These are phyloP conservation scores for Yamadazyma dushanensis DNA, from an alignment of 1,139 yeast genomes.

Conservation along the genomic window DNA sequence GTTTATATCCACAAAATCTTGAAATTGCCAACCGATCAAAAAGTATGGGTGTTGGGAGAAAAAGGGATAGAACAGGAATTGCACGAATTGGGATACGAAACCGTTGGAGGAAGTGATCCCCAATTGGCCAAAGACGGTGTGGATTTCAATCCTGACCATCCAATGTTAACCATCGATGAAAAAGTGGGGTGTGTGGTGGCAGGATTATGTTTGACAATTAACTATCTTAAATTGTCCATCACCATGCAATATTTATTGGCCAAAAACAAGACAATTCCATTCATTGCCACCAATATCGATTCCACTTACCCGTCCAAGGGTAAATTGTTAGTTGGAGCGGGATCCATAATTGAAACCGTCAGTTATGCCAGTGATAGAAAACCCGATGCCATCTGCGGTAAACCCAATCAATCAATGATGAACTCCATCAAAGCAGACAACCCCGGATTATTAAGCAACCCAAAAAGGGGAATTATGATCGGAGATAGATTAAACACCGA, in stretches of 20 bases:
- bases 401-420: slow-evolving; percentile 89
- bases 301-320: slow-evolving; percentile 93
- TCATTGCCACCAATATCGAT: slow-evolving; percentile 94
- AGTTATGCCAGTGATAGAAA: slow-evolving; percentile 73
- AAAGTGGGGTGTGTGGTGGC: slow-evolving; percentile 85
- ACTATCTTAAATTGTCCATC: slow-evolving; percentile 77
- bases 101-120: slow-evolving; percentile 45
- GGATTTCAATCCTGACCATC: slow-evolving; percentile 34
- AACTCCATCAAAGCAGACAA: slow-evolving; percentile 78
- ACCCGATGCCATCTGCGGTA: slow-evolving; percentile 74
- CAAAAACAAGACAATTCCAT: slow-evolving; percentile 64
- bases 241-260: slow-evolving; percentile 74
- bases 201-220: slow-evolving; percentile 75
- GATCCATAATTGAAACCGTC: slow-evolving; percentile 83
- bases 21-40: slow-evolving; percentile 60
- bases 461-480: slow-evolving; percentile 77
- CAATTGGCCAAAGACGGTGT: slow-evolving; percentile 29
- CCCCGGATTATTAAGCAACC: slow-evolving; percentile 46
- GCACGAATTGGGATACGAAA: slow-evolving; percentile 40
- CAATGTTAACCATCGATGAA: slow-evolving; percentile 53
- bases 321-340: slow-evolving; percentile 88
- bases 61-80: slow-evolving; percentile 46
- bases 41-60: slow-evolving; percentile 51
- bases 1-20: slow-evolving; percentile 78
- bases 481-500: slow-evolving; percentile 97